Evolutionary conservation across 352 stramenopile species (phyloP).

Genomic region (Phytophthora vignae): DNA sequence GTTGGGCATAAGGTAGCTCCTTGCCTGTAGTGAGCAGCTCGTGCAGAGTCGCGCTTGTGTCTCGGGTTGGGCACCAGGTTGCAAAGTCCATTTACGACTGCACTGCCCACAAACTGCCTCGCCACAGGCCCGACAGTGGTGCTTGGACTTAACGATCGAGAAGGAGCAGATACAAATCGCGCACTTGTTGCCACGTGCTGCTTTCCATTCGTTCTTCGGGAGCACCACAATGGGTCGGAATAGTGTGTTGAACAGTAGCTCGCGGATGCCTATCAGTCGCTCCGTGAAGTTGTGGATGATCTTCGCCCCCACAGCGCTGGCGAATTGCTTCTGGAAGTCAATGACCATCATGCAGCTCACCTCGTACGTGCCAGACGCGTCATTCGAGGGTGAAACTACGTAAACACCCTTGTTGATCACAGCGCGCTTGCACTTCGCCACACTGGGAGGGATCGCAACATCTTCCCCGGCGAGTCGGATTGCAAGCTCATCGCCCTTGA

Average conservation of each 20-base stretch:
- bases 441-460: conserved; percentile 71
- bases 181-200: conserved; percentile 65
- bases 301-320: conserved; percentile 58
- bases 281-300: conserved; percentile 86
- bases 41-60: conserved; percentile 84
- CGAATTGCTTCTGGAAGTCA: conserved; percentile 87
- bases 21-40: conserved; percentile 77
- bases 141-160: conserved; percentile 74
- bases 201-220: conserved; percentile 69
- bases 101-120: conserved; percentile 86
- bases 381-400: conserved; percentile 55
- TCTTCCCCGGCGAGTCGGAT: conserved; percentile 71
- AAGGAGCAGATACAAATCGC: conserved; percentile 73
- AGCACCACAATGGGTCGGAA: conserved; percentile 78
- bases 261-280: conserved; percentile 80
- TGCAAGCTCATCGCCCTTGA: conserved; percentile 82
- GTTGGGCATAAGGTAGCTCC: conserved; percentile 60
- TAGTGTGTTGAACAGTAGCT: conserved; percentile 86
- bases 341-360: conserved; percentile 89
- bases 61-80: conserved; percentile 62
- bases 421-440: conserved; percentile 88
- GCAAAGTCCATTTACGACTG: conserved; percentile 84
- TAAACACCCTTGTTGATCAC: conserved; percentile 88
- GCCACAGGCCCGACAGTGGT: conserved; percentile 85
- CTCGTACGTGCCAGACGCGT: conserved; percentile 63